These are phyloP conservation scores for Geranium brycei DNA, from an alignment of 345 rosid genomes.

Conservation along the genomic window DNA sequence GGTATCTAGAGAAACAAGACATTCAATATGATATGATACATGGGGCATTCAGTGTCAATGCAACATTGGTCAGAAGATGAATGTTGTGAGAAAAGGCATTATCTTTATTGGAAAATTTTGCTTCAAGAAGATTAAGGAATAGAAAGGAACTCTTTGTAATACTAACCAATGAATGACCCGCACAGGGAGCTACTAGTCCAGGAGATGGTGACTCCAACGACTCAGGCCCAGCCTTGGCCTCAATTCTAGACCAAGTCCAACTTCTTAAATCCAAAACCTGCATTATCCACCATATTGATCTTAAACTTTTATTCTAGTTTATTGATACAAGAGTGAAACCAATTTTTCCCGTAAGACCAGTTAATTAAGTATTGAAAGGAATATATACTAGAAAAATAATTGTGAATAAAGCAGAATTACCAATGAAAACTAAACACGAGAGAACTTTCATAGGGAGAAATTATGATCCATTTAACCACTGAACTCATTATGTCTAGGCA, in stretches of 20 bases:
- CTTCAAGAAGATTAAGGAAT: constrained; percentile 10
- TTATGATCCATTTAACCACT: background rate
- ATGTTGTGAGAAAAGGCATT: constrained; percentile 7
- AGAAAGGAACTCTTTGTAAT: constrained; percentile 1
- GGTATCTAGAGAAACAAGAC: constrained; percentile 41
- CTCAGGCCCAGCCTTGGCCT: constrained; percentile 46
- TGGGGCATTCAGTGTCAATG: constrained; percentile 11
- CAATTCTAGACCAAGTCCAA: constrained; percentile 93
- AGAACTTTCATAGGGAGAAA: background rate
- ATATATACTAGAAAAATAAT: background rate
- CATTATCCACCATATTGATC: constrained; percentile 20
- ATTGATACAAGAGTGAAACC: background rate
- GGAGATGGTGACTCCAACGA: constrained; percentile 40
- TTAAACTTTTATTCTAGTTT: constrained; percentile 3
- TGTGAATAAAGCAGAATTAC: background rate
- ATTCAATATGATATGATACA: background rate
- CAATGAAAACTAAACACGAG: background rate
- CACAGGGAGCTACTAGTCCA: constrained; percentile 52
- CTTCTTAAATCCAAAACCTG: constrained; percentile 91
- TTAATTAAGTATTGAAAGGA: background rate
- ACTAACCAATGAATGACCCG: constrained; percentile 98
- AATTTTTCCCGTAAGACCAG: background rate
- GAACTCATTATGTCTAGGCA: background rate
- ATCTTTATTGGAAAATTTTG: constrained; percentile 4
- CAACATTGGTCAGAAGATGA: constrained; percentile 13